Percentiles rank a stretch among this genome's conserved stretches.
Evolutionary conservation across 2,329 filamentous ascomycete genomes (phyloP).

Genomic region (Knoxdaviesia capensis): DNA sequence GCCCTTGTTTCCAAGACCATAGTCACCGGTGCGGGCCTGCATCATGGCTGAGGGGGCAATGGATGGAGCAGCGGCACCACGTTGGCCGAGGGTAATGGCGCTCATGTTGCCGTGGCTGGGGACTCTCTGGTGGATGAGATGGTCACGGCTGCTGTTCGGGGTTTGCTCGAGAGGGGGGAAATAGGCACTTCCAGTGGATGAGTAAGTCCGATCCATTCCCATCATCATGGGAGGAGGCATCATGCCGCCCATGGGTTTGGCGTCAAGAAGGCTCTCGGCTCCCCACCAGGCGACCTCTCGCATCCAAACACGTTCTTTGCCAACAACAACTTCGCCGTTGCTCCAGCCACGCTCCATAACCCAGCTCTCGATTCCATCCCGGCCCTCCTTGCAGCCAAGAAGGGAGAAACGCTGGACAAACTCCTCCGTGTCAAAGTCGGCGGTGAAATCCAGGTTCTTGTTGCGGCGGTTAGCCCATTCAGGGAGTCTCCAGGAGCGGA

Average conservation of each 20-base stretch:
- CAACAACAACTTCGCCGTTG: slow-evolving; percentile 87
- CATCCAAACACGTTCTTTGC: slow-evolving; percentile 87
- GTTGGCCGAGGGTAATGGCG: slow-evolving; percentile 26
- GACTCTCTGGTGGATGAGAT: slow-evolving; percentile 42
- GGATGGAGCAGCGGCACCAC: slow-evolving; percentile 27
- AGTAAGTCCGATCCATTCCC: slow-evolving; percentile 45
- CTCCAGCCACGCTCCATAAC: slow-evolving; percentile 91
- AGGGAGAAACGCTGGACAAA: slow-evolving; percentile 66
- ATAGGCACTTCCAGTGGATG: slow-evolving; percentile 45
- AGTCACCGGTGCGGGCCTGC: slow-evolving; percentile 50
- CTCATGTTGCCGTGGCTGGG: slow-evolving; percentile 34
- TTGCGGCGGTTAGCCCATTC: slow-evolving; percentile 94
- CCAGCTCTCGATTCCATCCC: slow-evolving; percentile 88
- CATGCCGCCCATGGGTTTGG: slow-evolving; percentile 43
- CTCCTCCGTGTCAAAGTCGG: slow-evolving; percentile 88
- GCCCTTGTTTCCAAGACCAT: slow-evolving; percentile 72
- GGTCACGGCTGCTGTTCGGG: slow-evolving; percentile 50
- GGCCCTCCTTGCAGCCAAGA: slow-evolving; percentile 75
- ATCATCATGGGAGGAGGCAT: slow-evolving; percentile 8
- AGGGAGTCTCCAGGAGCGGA: slow-evolving; percentile 79
- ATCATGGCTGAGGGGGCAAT: slow-evolving; percentile 37
- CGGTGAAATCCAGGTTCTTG: slow-evolving; percentile 82
- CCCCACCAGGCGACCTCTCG: slow-evolving; percentile 93
- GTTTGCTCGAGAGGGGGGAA: slow-evolving; percentile 44
- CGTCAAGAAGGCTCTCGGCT: slow-evolving; percentile 84